Base-by-base conservation (phyloP, 352 stramenopile species). In the Pythium periplocum region DNA sequence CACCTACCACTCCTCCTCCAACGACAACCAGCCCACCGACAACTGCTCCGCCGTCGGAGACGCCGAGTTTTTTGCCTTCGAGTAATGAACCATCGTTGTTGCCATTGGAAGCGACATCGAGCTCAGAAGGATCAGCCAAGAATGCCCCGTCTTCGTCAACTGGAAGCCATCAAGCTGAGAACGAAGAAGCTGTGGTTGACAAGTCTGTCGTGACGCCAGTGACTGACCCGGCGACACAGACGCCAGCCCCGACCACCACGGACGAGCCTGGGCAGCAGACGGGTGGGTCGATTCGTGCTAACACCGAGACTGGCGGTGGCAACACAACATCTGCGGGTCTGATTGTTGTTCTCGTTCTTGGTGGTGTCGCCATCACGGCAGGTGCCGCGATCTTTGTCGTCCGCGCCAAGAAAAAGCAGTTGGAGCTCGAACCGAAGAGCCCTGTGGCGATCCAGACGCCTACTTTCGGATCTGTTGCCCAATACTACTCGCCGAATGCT, bases 391-490 rank as follows among this genome's bases (percentile, higher is more conserved):
- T 84, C 55, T 62, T 78, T 45, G 59, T 61, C 32, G 57, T 82
- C 36, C 73, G 74, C 53, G 62, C 78, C 53, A 84, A 82, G 66
- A 84, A 81, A 55, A 67, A 69, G 44, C 54, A 60, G 37, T 59
- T 84, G 42, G 62, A 76, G 38, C 51, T 65, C 48, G 66, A 75
- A 34, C 45, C 64, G 47, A 77, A 82, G 63, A 76, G 62, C 48
- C 68, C 71, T 17, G 63, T 73, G 17, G 17, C 17, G 17, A 26
- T 26, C 17, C 17, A 26, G 17, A 26, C 17, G 17, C 17, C 17
- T 26, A 26, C 17, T 26, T 26, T 26, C 0, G 17, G 17, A 26
- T 26, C 17, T 26, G 17, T 26, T 26, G 17, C 17, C 17, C 17
- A 26, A 26, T 26, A 26, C 17, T 26, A 26, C 17, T 26, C 17